Conservation (phyloP, 2,329 filamentous ascomycete genomes). For the Orbilia javanica region DNA sequence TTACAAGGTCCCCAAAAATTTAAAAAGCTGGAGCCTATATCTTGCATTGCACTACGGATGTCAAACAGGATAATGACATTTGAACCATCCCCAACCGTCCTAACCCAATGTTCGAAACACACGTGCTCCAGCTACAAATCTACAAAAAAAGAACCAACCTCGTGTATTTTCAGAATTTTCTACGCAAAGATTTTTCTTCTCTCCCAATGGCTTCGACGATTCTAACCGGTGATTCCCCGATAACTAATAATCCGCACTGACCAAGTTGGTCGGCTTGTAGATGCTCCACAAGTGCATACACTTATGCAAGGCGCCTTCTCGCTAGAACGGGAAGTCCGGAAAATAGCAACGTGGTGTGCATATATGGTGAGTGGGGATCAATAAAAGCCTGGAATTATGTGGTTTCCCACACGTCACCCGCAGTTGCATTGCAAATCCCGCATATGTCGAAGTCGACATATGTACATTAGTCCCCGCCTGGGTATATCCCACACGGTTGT, state of each 20-base stretch:
- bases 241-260: not conserved
- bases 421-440: conserved; percentile 10
- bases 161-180: too few relatives aligned
- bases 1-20: not conserved
- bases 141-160: too few relatives aligned
- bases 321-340: conserved; percentile 27
- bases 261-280: conserved; percentile 7
- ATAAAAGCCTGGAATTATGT: conserved; percentile 21
- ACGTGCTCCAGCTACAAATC: not conserved
- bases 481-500: not conserved
- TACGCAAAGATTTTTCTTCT: not conserved
- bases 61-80: conserved; percentile 13
- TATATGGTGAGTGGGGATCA: conserved; percentile 12
- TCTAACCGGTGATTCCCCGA: not conserved
- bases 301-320: conserved; percentile 9
- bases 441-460: not conserved
- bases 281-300: conserved; percentile 10
- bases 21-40: conserved; percentile 9
- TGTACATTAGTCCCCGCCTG: not conserved
- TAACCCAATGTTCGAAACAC: not conserved
- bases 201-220: not conserved
- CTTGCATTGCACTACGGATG: conserved; percentile 15
- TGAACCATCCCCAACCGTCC: conserved; percentile 6
- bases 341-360: conserved; percentile 31
- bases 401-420: conserved; percentile 20